A percentile compares a stretch with the other conserved stretches of the same genome.
phyloP scores from a whole-genome alignment of 148 eudicot genomes.

The Linanthus parryae region DNA sequence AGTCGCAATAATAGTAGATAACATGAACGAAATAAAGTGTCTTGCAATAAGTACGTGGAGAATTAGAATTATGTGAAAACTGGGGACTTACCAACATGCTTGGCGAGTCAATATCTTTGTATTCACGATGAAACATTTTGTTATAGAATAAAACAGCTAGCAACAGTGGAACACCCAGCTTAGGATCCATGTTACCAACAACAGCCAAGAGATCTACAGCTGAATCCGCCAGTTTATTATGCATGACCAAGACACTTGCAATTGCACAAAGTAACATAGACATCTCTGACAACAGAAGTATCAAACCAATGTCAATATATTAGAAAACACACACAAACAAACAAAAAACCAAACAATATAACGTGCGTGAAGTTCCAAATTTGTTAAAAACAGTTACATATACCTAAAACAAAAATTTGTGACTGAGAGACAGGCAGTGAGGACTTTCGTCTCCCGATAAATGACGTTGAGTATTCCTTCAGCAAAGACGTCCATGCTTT shows the following conservation, averaged over 20 bases:
- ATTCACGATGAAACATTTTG: constrained; percentile 35
- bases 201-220: constrained; percentile 61
- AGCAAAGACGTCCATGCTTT: constrained; percentile 53
- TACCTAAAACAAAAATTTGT: constrained; percentile 53
- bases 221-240: constrained; percentile 38
- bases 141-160: constrained; percentile 59
- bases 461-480: constrained; percentile 31
- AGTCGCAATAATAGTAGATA: too few relatives aligned
- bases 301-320: too few relatives aligned
- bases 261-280: constrained; percentile 65
- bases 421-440: constrained; percentile 26
- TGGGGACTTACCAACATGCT: constrained; percentile 52
- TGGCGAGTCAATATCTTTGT: constrained; percentile 22
- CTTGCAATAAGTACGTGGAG: constrained; percentile 3
- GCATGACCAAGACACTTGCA: constrained; percentile 48
- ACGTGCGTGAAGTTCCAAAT: too few relatives aligned
- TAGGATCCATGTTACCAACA: constrained; percentile 56
- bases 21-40: too few relatives aligned
- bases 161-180: constrained; percentile 67
- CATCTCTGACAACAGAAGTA: constrained; percentile 39
- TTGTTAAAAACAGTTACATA: too few relatives aligned
- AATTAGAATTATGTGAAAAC: constrained; percentile 8
- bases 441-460: constrained; percentile 41
- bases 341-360: too few relatives aligned
- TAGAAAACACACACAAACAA: background rate